A percentile compares a stretch with the other conserved stretches of the same genome.
Evolutionary conservation across 768 basidiomycete genomes (phyloP).

Genomic region (Termitomyces sp.): DNA sequence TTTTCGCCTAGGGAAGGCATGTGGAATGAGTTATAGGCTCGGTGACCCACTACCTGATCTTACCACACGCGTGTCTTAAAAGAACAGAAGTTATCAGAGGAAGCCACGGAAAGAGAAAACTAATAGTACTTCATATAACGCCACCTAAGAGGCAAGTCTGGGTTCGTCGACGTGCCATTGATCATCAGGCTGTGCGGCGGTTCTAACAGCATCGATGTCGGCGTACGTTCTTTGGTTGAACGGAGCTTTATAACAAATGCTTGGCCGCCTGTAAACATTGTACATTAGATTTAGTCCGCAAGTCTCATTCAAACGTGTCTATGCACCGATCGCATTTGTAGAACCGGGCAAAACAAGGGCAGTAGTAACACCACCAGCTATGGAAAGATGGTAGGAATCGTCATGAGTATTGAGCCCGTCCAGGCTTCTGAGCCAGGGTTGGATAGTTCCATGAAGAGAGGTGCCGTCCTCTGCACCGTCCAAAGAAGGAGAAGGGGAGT

Average conservation of each 20-base stretch:
- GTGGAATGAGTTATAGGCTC: background rate
- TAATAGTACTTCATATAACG: constrained; percentile 67
- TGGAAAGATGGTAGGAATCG: constrained; percentile 59
- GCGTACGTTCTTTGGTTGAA: constrained; percentile 61
- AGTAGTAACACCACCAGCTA: constrained; percentile 78
- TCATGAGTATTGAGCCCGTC: constrained; percentile 84
- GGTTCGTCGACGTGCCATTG: constrained; percentile 41
- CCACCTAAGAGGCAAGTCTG: constrained; percentile 49
- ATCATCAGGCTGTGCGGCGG: constrained; percentile 56
- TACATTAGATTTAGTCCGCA: background rate
- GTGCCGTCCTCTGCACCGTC: constrained; percentile 51
- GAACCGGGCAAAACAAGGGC: constrained; percentile 74
- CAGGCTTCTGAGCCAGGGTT: constrained; percentile 65
- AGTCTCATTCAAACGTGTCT: background rate
- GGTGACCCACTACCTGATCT: constrained; percentile 12
- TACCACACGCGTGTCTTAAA: constrained; percentile 52
- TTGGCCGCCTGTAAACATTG: constrained; percentile 49
- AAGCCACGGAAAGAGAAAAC: background rate
- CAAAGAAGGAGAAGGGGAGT: constrained; percentile 43
- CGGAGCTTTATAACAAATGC: constrained; percentile 78
- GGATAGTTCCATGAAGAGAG: constrained; percentile 39
- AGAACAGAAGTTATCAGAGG: background rate
- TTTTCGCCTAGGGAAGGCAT: constrained; percentile 40
- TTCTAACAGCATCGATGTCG: constrained; percentile 72
- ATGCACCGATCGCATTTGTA: constrained; percentile 53